Conservation (phyloP, 2,329 filamentous ascomycete genomes). For the Pseudogymnoascus sp. region DNA sequence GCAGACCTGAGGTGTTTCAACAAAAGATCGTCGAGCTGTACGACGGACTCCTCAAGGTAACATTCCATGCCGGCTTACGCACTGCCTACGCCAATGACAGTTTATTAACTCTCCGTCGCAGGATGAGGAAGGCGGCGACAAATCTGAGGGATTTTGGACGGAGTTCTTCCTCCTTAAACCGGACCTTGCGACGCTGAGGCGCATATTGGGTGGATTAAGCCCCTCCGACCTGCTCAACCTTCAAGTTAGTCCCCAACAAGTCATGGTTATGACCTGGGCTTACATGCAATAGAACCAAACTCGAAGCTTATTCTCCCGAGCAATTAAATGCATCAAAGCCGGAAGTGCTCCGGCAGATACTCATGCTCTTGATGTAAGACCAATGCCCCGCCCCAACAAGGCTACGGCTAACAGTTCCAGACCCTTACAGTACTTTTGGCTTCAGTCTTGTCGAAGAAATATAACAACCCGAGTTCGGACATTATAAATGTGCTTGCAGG, state of each 20-base stretch:
- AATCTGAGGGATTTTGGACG: slow-evolving; percentile 86
- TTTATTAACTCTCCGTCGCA: slow-evolving; percentile 32
- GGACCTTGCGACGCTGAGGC: slow-evolving; percentile 60
- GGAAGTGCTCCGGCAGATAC: slow-evolving; percentile 55
- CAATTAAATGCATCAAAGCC: slow-evolving; percentile 59
- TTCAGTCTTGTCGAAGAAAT: slow-evolving; percentile 76
- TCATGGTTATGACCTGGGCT: neutral
- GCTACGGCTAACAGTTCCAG: slow-evolving; percentile 46
- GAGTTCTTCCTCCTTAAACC: slow-evolving; percentile 91
- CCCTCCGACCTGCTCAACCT: slow-evolving; percentile 69
- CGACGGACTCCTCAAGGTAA: slow-evolving; percentile 70
- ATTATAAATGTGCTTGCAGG: slow-evolving; percentile 86
- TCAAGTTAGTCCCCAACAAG: slow-evolving; percentile 48
- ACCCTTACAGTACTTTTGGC: slow-evolving; percentile 85
- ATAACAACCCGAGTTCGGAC: slow-evolving; percentile 90
- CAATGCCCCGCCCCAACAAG: slow-evolving; percentile 6
- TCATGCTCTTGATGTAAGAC: slow-evolving; percentile 75
- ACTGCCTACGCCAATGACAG: neutral
- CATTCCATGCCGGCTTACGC: slow-evolving; percentile 14
- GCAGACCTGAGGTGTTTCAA: slow-evolving; percentile 81
- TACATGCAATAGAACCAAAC: slow-evolving; percentile 44
- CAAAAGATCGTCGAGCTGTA: slow-evolving; percentile 92
- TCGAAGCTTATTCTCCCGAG: slow-evolving; percentile 63
- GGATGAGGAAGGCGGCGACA: slow-evolving; percentile 59
- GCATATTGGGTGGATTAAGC: slow-evolving; percentile 60